Conservation (phyloP, 768 basidiomycete genomes). For the Lactarius vividus region DNA sequence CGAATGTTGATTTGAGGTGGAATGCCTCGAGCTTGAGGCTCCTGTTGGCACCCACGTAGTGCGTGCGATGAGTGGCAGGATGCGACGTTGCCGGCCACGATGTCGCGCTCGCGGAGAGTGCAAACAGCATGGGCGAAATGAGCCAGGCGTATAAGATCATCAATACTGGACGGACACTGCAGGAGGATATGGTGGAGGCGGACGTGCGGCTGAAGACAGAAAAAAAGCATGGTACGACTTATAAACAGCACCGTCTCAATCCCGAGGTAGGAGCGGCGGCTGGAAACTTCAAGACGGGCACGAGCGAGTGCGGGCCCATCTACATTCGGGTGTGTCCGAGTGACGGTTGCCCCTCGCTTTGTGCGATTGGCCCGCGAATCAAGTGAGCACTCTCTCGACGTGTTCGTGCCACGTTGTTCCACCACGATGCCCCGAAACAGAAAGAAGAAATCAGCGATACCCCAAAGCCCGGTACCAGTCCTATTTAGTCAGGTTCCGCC, state of each 20-base stretch:
- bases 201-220: not conserved
- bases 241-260: not conserved
- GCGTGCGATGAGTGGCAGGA: constrained; percentile 30
- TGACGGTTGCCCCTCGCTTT: no score
- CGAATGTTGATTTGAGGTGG: constrained; percentile 32
- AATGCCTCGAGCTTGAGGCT: constrained; percentile 28
- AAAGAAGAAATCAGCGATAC: not conserved
- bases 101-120: constrained; percentile 27
- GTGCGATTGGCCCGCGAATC: no score
- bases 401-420: no score
- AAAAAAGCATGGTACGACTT: no score
- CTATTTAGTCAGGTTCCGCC: no score
- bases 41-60: constrained; percentile 24
- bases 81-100: constrained; percentile 25
- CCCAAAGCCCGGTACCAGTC: not conserved
- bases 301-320: no score
- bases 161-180: not conserved
- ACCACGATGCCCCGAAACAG: not conserved
- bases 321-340: no score
- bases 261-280: no score
- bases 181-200: not conserved
- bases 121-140: constrained; percentile 28
- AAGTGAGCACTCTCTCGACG: no score
- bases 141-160: constrained; percentile 28
- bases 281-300: no score